phyloP scores from a whole-genome alignment of 2,329 filamentous ascomycete species.

The Aureobasidium pullulans region DNA sequence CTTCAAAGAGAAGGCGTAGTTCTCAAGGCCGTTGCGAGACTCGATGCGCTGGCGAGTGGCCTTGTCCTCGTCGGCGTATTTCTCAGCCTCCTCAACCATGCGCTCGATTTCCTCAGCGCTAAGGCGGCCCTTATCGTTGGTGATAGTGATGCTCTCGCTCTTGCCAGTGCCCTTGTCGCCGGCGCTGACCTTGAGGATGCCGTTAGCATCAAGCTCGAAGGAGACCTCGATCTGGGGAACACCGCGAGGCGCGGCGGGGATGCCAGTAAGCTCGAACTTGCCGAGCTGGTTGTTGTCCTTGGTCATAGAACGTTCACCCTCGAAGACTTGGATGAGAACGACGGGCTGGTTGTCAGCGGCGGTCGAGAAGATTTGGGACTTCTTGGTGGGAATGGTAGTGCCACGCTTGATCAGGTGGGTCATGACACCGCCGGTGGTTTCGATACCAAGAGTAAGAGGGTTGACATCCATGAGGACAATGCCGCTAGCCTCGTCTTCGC shows the following conservation, averaged over 20 bases:
- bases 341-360: slow-evolving; percentile 95
- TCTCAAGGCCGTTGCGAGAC: slow-evolving; percentile 92
- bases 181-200: slow-evolving; percentile 93
- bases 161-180: slow-evolving; percentile 98
- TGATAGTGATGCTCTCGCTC: slow-evolving; percentile 95
- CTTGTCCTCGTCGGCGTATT: slow-evolving; percentile 99
- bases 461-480: slow-evolving; percentile 96
- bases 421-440: slow-evolving; percentile 97
- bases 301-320: slow-evolving; percentile 88
- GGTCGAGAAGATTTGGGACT: slow-evolving; percentile 96
- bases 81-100: slow-evolving; percentile 97
- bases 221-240: slow-evolving; percentile 98
- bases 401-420: slow-evolving; percentile 93
- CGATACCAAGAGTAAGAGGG: slow-evolving; percentile 91
- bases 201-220: slow-evolving; percentile 96
- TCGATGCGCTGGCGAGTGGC: slow-evolving; percentile 94
- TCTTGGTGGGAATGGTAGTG: slow-evolving; percentile 90
- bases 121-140: slow-evolving; percentile 98
- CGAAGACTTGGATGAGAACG: slow-evolving; percentile 89
- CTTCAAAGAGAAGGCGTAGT: slow-evolving; percentile 98
- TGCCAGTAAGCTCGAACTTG: slow-evolving; percentile 96
- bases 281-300: slow-evolving; percentile 97
- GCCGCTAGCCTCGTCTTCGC: slow-evolving; percentile 68
- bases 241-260: slow-evolving; percentile 88
- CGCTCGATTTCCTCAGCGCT: slow-evolving; percentile 96